These are phyloP conservation scores for Symmetrospora coprosmae DNA, from an alignment of 768 basidiomycete species.

Conservation along the genomic window DNA sequence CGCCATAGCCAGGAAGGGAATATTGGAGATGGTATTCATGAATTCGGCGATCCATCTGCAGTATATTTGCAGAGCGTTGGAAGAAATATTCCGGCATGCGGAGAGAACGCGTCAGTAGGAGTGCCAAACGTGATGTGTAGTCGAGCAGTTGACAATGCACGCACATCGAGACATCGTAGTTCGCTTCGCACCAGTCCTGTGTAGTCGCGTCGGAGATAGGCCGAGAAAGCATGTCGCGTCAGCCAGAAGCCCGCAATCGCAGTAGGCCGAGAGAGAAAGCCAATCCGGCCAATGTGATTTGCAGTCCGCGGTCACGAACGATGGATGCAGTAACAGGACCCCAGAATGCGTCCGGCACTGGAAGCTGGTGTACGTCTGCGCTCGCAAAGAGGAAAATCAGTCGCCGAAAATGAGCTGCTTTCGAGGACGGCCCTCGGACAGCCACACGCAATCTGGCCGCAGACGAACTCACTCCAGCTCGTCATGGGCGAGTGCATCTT, in stretches of 20 bases:
- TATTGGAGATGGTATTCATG: slow-evolving; percentile 17
- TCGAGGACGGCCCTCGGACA: no score
- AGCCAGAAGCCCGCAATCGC: no score
- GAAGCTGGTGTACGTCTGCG: background rate
- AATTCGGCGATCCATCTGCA: slow-evolving; percentile 10
- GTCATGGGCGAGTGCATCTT: no score
- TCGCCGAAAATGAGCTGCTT: background rate
- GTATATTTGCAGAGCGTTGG: no score
- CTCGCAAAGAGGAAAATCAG: background rate
- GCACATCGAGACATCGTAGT: slow-evolving; percentile 19
- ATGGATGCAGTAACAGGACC: slow-evolving; percentile 16
- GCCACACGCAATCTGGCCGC: no score
- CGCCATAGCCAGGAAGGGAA: slow-evolving; percentile 7
- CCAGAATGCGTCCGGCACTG: slow-evolving; percentile 16
- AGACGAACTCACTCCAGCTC: background rate
- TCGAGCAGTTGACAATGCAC: background rate
- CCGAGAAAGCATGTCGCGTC: no score
- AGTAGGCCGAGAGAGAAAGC: no score
- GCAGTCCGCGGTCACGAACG: background rate
- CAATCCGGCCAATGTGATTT: no score
- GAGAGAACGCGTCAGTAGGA: background rate
- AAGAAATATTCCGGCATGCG: no score
- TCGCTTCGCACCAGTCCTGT: slow-evolving; percentile 21
- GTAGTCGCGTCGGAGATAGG: background rate
- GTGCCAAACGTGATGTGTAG: background rate